Conservation (phyloP, 805 yeast genomes). For the Ogataea allantospora region DNA sequence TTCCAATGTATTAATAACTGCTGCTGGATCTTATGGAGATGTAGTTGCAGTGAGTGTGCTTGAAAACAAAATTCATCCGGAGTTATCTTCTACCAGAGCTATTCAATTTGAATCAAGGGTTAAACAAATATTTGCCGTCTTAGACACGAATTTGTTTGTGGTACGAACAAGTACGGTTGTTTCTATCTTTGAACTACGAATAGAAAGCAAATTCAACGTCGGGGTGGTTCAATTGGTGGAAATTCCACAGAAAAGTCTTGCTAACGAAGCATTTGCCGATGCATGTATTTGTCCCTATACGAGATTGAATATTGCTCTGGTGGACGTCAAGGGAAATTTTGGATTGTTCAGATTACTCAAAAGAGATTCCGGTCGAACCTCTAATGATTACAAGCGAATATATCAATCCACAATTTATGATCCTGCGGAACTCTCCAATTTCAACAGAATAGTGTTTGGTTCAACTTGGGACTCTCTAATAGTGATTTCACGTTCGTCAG, state of each 20-base stretch:
- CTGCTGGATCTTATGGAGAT: conserved; percentile 35
- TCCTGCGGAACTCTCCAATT: conserved; percentile 52
- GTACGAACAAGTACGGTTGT: conserved; percentile 33
- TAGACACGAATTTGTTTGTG: conserved; percentile 10
- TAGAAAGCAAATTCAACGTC: conserved; percentile 13
- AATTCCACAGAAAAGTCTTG: conserved; percentile 19
- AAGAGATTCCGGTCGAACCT: conserved; percentile 1
- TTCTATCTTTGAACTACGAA: conserved; percentile 28
- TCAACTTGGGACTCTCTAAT: conserved; percentile 30
- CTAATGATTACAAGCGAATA: conserved; percentile 3
- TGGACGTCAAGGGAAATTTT: conserved; percentile 57
- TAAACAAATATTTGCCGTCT: conserved; percentile 29
- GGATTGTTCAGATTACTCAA: conserved; percentile 34
- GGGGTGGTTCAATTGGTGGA: conserved; percentile 25
- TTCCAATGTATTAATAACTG: conserved; percentile 26
- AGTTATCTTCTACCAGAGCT: conserved; percentile 17
- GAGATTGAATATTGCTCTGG: conserved; percentile 36
- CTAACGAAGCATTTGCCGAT: conserved; percentile 39
- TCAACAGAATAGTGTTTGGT: conserved; percentile 53
- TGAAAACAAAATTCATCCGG: conserved; percentile 9
- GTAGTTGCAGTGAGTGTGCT: conserved; percentile 30
- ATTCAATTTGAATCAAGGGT: conserved; percentile 23
- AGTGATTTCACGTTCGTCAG: conserved; percentile 43
- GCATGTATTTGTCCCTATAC: conserved; percentile 42
- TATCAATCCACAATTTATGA: conserved; percentile 28